These are phyloP conservation scores for Forsythia suspensa DNA, from an alignment of 257 asterid species.

Conservation along the genomic window DNA sequence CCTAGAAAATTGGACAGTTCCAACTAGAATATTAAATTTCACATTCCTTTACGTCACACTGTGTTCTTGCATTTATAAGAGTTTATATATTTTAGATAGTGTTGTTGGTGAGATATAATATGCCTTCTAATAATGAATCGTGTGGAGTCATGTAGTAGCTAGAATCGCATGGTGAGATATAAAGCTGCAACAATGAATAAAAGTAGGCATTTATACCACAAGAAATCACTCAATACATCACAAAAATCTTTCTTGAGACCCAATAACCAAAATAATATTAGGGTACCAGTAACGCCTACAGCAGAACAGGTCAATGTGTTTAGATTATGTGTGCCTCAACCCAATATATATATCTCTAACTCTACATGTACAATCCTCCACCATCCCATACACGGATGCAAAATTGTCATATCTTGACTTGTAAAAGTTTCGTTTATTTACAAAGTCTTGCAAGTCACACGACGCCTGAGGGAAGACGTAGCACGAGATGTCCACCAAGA, in stretches of 20 bases:
- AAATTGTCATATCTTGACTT: not conserved
- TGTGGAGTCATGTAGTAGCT: too few species aligned
- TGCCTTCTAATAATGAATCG: too few species aligned
- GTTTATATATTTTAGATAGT: too few species aligned
- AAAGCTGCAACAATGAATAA: not conserved
- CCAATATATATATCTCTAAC: not conserved
- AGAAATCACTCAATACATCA: not conserved
- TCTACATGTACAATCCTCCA: not conserved
- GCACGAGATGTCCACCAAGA: constrained; percentile 25
- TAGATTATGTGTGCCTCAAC: not conserved
- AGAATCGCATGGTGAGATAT: not conserved
- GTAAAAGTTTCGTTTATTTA: not conserved
- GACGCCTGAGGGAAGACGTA: constrained; percentile 23
- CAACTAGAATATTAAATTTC: too few species aligned
- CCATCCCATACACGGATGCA: not conserved
- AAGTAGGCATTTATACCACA: not conserved
- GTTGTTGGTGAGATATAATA: too few species aligned
- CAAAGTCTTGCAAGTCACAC: constrained; percentile 8
- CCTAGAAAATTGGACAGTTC: too few species aligned
- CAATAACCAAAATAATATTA: not conserved
- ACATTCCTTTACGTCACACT: too few species aligned
- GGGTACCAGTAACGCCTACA: not conserved
- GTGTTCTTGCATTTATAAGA: too few species aligned
- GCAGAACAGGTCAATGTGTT: not conserved
- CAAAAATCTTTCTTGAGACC: not conserved